Evolutionary conservation across 2,329 filamentous ascomycete genomes (phyloP).

Genomic region (Fusarium sp.): DNA sequence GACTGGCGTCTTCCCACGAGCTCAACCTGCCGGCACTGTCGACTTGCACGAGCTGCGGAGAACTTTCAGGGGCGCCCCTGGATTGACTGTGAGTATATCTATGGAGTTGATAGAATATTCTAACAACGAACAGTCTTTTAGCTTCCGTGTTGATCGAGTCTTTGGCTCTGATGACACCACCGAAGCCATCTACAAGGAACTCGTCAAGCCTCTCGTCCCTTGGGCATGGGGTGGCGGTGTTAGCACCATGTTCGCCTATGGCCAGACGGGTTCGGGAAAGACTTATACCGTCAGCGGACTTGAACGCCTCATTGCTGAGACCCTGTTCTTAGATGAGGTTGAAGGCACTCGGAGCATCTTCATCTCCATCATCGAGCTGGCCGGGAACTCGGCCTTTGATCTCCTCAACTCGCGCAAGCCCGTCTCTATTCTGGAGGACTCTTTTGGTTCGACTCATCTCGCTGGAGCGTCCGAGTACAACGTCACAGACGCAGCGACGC

Average conservation of each 20-base stretch:
- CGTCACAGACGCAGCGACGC: conserved; percentile 43
- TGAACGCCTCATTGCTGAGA: conserved; percentile 54
- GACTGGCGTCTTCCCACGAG: conserved; percentile 33
- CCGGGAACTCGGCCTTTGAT: conserved; percentile 52
- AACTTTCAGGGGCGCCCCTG: conserved; percentile 47
- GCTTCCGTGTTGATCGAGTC: conserved; percentile 51
- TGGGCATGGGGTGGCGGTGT: conserved; percentile 61
- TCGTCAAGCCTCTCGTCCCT: conserved; percentile 56
- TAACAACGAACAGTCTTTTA: conserved; percentile 45
- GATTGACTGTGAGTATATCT: conserved; percentile 43
- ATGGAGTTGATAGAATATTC: too few species aligned
- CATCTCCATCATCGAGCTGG: conserved; percentile 55
- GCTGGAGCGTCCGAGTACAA: conserved; percentile 56
- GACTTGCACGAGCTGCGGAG: conserved; percentile 54
- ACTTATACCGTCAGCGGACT: conserved; percentile 58
- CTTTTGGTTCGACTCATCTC: conserved; percentile 57
- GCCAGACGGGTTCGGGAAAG: conserved; percentile 63
- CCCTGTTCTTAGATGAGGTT: conserved; percentile 45
- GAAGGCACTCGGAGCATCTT: conserved; percentile 47
- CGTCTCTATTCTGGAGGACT: conserved; percentile 60
- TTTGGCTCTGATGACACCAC: conserved; percentile 52
- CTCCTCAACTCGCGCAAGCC: conserved; percentile 56
- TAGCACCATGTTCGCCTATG: conserved; percentile 62
- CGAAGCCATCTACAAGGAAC: conserved; percentile 54
- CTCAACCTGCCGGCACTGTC: conserved; percentile 21